A percentile compares a stretch with the other conserved stretches of the same genome.
Conservation (phyloP, 805 yeast species). For the Yamadazyma laniorum region DNA sequence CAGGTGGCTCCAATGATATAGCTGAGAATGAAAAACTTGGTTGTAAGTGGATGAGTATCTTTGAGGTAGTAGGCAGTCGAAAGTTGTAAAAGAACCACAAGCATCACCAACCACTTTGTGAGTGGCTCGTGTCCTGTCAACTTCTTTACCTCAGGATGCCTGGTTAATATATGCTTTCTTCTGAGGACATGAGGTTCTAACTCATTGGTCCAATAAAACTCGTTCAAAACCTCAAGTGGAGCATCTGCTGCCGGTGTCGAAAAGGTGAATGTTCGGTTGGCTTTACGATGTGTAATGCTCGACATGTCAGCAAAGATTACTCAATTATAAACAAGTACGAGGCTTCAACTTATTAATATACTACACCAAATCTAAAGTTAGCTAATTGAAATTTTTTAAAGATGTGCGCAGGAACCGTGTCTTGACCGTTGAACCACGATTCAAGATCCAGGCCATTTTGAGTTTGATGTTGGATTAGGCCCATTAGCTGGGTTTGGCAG, state of each 20-base stretch:
- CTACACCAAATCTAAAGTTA: slow-evolving; percentile 7
- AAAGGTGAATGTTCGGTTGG: slow-evolving; percentile 29
- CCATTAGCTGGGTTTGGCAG: too few species aligned
- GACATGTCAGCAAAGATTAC: slow-evolving; percentile 4
- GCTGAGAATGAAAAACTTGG: slow-evolving; percentile 59
- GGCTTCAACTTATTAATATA: too few species aligned
- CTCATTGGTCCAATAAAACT: slow-evolving; percentile 81
- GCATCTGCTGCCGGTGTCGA: slow-evolving; percentile 42
- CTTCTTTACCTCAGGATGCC: slow-evolving; percentile 76
- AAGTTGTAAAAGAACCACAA: slow-evolving; percentile 70
- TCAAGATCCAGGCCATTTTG: too few species aligned
- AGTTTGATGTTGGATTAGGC: too few species aligned
- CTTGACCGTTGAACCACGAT: too few species aligned
- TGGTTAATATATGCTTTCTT: slow-evolving; percentile 68
- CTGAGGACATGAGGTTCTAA: slow-evolving; percentile 79
- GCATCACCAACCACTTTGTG: slow-evolving; percentile 71
- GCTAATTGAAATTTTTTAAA: slow-evolving; percentile 4
- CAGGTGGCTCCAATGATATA: slow-evolving; percentile 84
- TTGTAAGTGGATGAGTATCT: slow-evolving; percentile 49
- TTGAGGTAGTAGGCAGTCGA: slow-evolving; percentile 60
- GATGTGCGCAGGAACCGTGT: too few species aligned
- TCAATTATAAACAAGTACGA: too few species aligned
- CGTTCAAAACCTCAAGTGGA: slow-evolving; percentile 45
- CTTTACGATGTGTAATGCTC: slow-evolving; percentile 15
- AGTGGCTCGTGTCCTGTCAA: slow-evolving; percentile 83